phyloP scores from a whole-genome alignment of 1,284 basidiomycete genomes.

The Thelephora terrestris region DNA sequence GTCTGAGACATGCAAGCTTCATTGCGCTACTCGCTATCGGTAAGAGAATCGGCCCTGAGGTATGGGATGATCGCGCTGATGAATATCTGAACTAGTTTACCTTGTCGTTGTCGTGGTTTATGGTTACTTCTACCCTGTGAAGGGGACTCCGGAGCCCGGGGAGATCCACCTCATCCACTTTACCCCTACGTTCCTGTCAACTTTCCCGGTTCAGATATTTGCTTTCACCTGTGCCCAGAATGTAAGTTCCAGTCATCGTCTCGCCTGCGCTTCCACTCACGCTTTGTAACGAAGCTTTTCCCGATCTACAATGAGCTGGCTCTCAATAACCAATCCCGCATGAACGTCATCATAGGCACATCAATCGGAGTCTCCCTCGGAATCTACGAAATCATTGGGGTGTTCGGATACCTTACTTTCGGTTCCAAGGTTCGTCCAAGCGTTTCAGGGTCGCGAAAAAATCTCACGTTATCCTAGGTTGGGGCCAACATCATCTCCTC shows the following conservation, averaged over 20 bases:
- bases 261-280: background rate
- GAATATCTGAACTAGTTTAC: slow-evolving; percentile 42
- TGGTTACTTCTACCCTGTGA: slow-evolving; percentile 64
- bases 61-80: slow-evolving; percentile 1
- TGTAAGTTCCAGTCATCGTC: slow-evolving; percentile 33
- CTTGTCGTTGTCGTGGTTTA: slow-evolving; percentile 63
- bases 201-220: slow-evolving; percentile 93
- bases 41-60: slow-evolving; percentile 28
- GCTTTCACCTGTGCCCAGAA: slow-evolving; percentile 90
- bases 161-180: slow-evolving; percentile 62
- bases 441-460: background rate
- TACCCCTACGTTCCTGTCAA: slow-evolving; percentile 73
- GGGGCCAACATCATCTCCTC: slow-evolving; percentile 88
- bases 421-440: slow-evolving; percentile 56
- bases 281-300: slow-evolving; percentile 48
- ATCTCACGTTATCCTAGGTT: slow-evolving; percentile 38
- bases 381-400: slow-evolving; percentile 76
- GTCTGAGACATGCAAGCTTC: slow-evolving; percentile 76
- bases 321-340: slow-evolving; percentile 68
- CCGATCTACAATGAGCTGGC: slow-evolving; percentile 91
- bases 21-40: slow-evolving; percentile 80
- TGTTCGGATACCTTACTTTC: slow-evolving; percentile 94
- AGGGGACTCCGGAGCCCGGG: slow-evolving; percentile 49
- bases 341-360: slow-evolving; percentile 81
- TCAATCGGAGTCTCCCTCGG: slow-evolving; percentile 76